Percentiles rank a stretch among this genome's conserved stretches.
Evolutionary conservation across 345 rosid species (phyloP).

Genomic region (Conringia planisiliqua): DNA sequence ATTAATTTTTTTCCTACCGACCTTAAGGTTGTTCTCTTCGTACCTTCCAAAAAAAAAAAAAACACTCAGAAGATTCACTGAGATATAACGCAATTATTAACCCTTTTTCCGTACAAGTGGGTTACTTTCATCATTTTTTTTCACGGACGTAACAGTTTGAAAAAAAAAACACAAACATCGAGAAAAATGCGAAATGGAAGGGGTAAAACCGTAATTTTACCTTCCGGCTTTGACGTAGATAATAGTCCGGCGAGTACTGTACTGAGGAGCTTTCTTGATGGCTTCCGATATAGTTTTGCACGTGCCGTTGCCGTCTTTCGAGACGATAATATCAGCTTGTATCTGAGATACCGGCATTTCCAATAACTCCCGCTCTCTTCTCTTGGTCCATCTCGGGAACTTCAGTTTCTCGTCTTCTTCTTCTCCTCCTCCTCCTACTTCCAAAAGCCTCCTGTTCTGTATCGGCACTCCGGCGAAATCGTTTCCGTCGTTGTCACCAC

Average conservation of each 20-base stretch:
- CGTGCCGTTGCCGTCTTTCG: conserved; percentile 83
- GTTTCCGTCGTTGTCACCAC: conserved; percentile 11
- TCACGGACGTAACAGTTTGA: conserved; percentile 9
- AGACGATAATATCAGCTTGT: conserved; percentile 81
- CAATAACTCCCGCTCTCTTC: conserved; percentile 58
- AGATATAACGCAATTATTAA: conserved; percentile 14
- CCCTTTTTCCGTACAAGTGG: neutral
- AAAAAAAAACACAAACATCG: conserved; percentile 1
- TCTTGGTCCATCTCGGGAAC: conserved; percentile 68
- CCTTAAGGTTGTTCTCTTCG: conserved; percentile 74
- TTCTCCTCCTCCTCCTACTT: neutral
- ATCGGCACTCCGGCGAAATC: conserved; percentile 88
- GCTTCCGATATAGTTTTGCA: conserved; percentile 80
- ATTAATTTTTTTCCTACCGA: conserved; percentile 84
- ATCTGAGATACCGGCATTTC: conserved; percentile 51
- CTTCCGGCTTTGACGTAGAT: conserved; percentile 94
- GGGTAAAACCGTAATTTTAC: conserved; percentile 38
- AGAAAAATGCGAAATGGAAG: neutral
- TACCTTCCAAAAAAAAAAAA: conserved; percentile 45
- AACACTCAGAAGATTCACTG: neutral
- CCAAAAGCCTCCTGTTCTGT: conserved; percentile 58
- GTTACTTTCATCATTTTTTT: neutral
- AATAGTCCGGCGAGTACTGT: conserved; percentile 61
- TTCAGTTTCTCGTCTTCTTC: conserved; percentile 18
- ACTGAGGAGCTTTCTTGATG: conserved; percentile 80